Base-by-base conservation (phyloP, 257 asterid genomes). In the Solanum corneliomulleri region DNA sequence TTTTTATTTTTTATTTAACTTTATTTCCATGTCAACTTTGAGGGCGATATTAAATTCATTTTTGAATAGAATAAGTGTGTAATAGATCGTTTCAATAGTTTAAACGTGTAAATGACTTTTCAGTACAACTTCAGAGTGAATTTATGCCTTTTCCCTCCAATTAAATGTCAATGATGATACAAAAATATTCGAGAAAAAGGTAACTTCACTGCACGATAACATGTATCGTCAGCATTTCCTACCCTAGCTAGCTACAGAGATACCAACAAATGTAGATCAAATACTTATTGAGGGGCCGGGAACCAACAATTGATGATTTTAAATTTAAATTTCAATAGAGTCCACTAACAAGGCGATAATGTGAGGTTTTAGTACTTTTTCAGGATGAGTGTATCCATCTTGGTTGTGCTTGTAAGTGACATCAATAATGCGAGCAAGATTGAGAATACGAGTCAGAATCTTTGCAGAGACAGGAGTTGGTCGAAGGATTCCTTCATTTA, bases 321-420 rank as follows among this genome's bases (percentile, higher is more conserved):
- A 72, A 20, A 21, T 37, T 37, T 33, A 72, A 20, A 72, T 33
- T 16, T 74, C 31, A 11, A 88, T 62, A 47, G 90, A 25, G n/a
- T 91, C 87, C 58, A 88, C 69, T 11, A 92, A 88, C 58, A 90
- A 58, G 4, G 88, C 89, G 14, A 29, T n/a, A 20, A 92, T 88
- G 10, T 86, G 91, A 9, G 91, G 90, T 85, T 90, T 89, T 75
- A 92, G 66, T 3, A 91, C 89, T 49, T 90, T 90, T 85, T 92
- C 90, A 4, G 93, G 94, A n/a, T 90, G 86, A 10, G 93, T 93
- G 12, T 90, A 93, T 6, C 94, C 95, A 66, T 91, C 92, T 69
- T 88, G 83, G n/a, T 88, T 88, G 25, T 89, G 70, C 64, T 91
- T 90, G 71, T 92, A 93, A 25, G 78, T 84, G 11, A 92, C 92